Base-by-base conservation (phyloP, 2,329 filamentous ascomycete species). In the Ascosphaera apis region DNA sequence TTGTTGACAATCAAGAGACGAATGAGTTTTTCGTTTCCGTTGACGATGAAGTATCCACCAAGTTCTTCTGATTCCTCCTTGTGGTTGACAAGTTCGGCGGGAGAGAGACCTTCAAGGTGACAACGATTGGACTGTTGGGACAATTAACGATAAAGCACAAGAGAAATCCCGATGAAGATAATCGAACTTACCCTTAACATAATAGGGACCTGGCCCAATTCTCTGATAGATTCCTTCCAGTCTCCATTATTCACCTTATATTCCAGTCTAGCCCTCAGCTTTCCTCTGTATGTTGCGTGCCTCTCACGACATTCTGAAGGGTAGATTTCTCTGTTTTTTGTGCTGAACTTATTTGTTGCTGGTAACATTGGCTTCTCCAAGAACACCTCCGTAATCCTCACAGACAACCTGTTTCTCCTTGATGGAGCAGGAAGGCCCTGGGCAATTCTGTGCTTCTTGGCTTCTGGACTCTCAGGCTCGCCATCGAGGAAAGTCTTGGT, bases 61-160 rank as follows among this genome's bases (percentile, higher is more conserved):
- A 95, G 60, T 56, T 98, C 88, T 56, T 98, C 88, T 0, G 84
- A 79, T 56, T 98, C 88, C 58, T 98, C 88, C 53, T 93, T 91
- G 41, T 72, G 72, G 43, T 77, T 66, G 19, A 95, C 82, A 12
- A 98, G 66, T 48, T 78, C 66, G 8, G 76, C 75, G 0, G 88
- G 88, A 4, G 81, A 76, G 47, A 84, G 75, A 42, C 77, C 76
- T 53, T 91, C 76, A 17, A 98, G 68, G 52, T 98, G 83, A 52
- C 88, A 98, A 53, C 74, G 68, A 53, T 83, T 91, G 40, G 84
- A 88, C 74, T 84, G 47, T n/a, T 27, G 23, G 18, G 25, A 4
- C n/a, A n/a, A n/a, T n/a, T n/a, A n/a, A n/a, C n/a, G n/a, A 31
- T 33, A 37, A 35, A 41, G 31, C 21, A 23, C 33, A 36, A 25